Conservation (phyloP, 1,139 yeast genomes). For the Lodderomyces theae region DNA sequence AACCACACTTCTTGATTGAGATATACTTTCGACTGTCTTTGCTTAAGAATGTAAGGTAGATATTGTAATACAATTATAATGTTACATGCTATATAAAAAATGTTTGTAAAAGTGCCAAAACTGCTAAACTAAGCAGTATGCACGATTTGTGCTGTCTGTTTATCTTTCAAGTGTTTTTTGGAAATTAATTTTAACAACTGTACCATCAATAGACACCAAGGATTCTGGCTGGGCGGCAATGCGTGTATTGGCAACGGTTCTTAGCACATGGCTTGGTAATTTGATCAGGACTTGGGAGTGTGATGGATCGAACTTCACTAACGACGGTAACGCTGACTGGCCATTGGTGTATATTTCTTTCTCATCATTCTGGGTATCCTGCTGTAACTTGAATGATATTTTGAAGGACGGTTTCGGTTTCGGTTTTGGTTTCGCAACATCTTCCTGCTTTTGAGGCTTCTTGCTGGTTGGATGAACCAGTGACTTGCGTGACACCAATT, state of each 20-base stretch:
- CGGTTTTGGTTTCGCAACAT: too few species aligned
- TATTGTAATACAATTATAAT: not conserved
- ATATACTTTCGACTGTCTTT: too few species aligned
- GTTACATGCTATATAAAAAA: not conserved
- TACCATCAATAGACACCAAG: constrained; percentile 13
- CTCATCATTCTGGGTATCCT: not conserved
- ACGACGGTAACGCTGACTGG: constrained; percentile 3
- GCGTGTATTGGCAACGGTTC: not conserved
- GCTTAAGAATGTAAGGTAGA: too few species aligned
- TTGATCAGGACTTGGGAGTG: constrained; percentile 8
- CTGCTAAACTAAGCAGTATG: not conserved
- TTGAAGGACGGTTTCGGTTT: constrained; percentile 15
- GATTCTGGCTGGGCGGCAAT: constrained; percentile 1
- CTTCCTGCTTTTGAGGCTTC: constrained; percentile 6
- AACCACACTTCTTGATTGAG: not conserved
- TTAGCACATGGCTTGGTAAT: constrained; percentile 1
- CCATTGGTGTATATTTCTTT: not conserved
- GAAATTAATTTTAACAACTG: constrained; percentile 9
- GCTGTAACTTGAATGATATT: constrained; percentile 13
- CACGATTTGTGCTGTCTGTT: not conserved
- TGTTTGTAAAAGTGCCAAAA: not conserved
- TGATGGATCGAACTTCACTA: constrained; percentile 10
- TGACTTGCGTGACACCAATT: constrained; percentile 26
- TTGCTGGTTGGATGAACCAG: constrained; percentile 8
- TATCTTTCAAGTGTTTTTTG: not conserved